These are phyloP conservation scores for Juncus effusus DNA, from an alignment of 176 grass and related monocot genomes.

Conservation along the genomic window DNA sequence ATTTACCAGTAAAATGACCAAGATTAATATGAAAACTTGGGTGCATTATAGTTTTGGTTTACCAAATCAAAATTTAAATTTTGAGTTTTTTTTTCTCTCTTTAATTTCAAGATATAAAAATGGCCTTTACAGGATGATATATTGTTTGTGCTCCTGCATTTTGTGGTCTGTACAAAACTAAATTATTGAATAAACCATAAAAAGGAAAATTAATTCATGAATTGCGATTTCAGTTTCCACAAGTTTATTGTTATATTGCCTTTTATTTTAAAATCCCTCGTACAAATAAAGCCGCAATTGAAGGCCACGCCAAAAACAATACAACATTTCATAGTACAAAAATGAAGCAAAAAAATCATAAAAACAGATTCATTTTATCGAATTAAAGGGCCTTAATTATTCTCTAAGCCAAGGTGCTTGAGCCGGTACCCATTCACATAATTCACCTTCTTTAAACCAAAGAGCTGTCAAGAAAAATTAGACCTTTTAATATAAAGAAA, in stretches of 20 bases:
- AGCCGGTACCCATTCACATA: conserved; percentile 68
- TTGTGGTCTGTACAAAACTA: too few relatives aligned
- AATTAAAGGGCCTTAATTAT: conserved; percentile 29
- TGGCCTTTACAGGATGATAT: too few relatives aligned
- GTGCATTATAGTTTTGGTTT: too few relatives aligned
- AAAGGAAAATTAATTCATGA: too few relatives aligned
- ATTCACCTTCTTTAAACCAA: conserved; percentile 80
- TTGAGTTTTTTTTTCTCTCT: too few relatives aligned
- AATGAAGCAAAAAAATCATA: conserved; percentile 2
- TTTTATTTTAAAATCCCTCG: conserved; percentile 9
- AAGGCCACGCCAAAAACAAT: not conserved
- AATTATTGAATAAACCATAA: too few relatives aligned
- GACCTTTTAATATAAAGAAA: not conserved
- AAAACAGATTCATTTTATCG: not conserved
- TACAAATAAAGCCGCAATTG: conserved; percentile 20
- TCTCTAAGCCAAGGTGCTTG: conserved; percentile 76
- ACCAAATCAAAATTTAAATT: too few relatives aligned
- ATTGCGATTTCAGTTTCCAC: too few relatives aligned
- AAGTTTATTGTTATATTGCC: not conserved
- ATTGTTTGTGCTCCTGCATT: too few relatives aligned
- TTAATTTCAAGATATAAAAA: too few relatives aligned
- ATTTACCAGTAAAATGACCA: too few relatives aligned
- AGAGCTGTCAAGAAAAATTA: conserved; percentile 44
- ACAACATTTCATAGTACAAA: conserved; percentile 10
- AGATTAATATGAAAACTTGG: too few relatives aligned